A percentile compares a stretch with the other conserved stretches of the same genome.
Conservation (phyloP, 768 basidiomycete species). For the Phanerodontia chrysosporium region DNA sequence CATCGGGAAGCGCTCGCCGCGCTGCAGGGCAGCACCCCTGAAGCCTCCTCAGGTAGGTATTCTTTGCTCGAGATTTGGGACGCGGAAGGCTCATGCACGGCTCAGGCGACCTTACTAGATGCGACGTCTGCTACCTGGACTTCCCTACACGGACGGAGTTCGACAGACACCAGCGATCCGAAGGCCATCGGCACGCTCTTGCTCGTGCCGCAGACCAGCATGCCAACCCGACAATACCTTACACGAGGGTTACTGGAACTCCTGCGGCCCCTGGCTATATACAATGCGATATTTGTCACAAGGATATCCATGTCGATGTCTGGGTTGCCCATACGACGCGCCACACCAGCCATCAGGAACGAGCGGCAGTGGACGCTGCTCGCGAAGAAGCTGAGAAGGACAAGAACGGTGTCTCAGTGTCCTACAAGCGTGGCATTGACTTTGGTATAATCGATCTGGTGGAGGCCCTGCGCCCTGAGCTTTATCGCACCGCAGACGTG, state of each 20-base stretch:
- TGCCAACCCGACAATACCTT: neutral
- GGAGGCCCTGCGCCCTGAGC: slow-evolving; percentile 9
- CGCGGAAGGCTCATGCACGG: neutral
- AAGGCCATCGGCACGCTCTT: neutral
- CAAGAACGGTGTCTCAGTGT: slow-evolving; percentile 15
- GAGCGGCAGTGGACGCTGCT: slow-evolving; percentile 1
- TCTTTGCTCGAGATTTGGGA: neutral
- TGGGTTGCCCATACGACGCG: slow-evolving; percentile 12
- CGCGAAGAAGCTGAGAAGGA: slow-evolving; percentile 15
- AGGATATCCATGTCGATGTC: slow-evolving; percentile 3
- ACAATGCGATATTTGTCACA: slow-evolving; percentile 11
- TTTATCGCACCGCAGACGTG: slow-evolving; percentile 1
- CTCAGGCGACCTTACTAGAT: neutral
- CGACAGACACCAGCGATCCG: slow-evolving; percentile 1
- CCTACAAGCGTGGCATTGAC: slow-evolving; percentile 17
- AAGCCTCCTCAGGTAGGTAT: neutral
- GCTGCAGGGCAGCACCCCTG: neutral
- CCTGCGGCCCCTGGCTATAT: slow-evolving; percentile 11
- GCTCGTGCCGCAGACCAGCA: neutral
- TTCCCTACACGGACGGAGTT: slow-evolving; percentile 1
- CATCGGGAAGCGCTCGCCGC: neutral
- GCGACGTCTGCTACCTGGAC: slow-evolving; percentile 6
- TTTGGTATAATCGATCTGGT: slow-evolving; percentile 19
- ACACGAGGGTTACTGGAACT: neutral
- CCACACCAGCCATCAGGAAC: slow-evolving; percentile 8